Percentiles rank a stretch among this genome's conserved stretches.
Conservation (phyloP, 345 rosid genomes). For the Citrus reticulata region DNA sequence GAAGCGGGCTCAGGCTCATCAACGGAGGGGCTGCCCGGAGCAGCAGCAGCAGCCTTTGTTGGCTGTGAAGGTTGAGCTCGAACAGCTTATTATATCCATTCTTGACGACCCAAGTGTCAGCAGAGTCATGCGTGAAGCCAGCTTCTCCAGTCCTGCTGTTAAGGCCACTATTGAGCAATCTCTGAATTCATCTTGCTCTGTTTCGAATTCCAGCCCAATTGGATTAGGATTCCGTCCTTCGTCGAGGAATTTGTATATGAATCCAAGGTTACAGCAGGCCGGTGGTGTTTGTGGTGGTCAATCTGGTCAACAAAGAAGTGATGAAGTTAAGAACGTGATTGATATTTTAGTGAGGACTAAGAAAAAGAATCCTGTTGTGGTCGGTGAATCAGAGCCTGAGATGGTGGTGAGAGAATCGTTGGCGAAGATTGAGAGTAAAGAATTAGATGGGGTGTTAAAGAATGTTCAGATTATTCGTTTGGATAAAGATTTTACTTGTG, state of each 20-base stretch:
- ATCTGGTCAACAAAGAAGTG: slow-evolving; percentile 45
- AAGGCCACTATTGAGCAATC: slow-evolving; percentile 91
- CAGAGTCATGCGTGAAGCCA: slow-evolving; percentile 95
- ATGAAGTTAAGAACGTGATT: slow-evolving; percentile 59
- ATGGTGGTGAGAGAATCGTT: slow-evolving; percentile 64
- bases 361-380: slow-evolving; percentile 87
- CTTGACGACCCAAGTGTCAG: slow-evolving; percentile 99
- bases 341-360: slow-evolving; percentile 60
- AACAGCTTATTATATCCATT: slow-evolving; percentile 91
- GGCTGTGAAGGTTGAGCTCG: slow-evolving; percentile 96
- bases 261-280: slow-evolving; percentile 73
- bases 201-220: slow-evolving; percentile 32
- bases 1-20: slow-evolving; percentile 98
- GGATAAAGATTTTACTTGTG: slow-evolving; percentile 51
- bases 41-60: slow-evolving; percentile 96
- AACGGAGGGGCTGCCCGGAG: slow-evolving; percentile 96
- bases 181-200: slow-evolving; percentile 37
- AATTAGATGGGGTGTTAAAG: slow-evolving; percentile 54
- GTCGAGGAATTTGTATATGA: slow-evolving; percentile 60
- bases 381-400: slow-evolving; percentile 79
- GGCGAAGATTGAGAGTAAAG: slow-evolving; percentile 58
- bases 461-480: slow-evolving; percentile 56
- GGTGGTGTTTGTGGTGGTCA: slow-evolving; percentile 16
- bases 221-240: slow-evolving; percentile 67
- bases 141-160: slow-evolving; percentile 95